phyloP scores from a whole-genome alignment of 495 filamentous ascomycete species.

The Xeromyces bisporus region DNA sequence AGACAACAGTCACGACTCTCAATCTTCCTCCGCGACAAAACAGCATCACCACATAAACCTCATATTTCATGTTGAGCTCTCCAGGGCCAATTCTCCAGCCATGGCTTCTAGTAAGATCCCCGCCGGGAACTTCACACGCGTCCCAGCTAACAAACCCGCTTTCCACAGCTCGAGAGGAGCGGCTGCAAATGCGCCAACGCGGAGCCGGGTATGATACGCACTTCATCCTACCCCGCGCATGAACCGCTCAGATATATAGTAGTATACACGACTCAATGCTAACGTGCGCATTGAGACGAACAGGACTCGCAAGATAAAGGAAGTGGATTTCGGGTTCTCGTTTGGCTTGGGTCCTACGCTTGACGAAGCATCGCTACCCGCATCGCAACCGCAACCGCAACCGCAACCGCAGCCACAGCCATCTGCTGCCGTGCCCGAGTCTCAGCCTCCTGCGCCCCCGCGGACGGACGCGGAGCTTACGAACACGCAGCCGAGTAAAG shows the following conservation, averaged over 20 bases:
- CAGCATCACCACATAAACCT: constrained; percentile 16
- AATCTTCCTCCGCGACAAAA: constrained; percentile 8
- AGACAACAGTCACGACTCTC: too few relatives aligned
- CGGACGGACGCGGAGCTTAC: constrained; percentile 1
- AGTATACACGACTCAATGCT: too few relatives aligned
- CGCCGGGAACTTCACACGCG: not conserved
- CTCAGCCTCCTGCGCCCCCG: constrained; percentile 3
- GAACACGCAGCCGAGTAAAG: constrained; percentile 3
- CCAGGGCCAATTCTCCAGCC: constrained; percentile 13
- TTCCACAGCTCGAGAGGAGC: constrained; percentile 34
- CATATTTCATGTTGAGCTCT: constrained; percentile 24
- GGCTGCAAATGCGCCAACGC: constrained; percentile 40
- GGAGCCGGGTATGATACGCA: constrained; percentile 41
- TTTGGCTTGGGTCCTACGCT: constrained; percentile 20
- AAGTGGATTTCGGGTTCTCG: constrained; percentile 35
- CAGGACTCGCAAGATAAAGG: constrained; percentile 31
- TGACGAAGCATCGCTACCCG: constrained; percentile 6
- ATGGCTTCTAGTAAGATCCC: constrained; percentile 27
- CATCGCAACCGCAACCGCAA: constrained; percentile 6
- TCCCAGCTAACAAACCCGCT: constrained; percentile 8
- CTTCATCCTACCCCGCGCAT: constrained; percentile 15
- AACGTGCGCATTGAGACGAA: too few relatives aligned
- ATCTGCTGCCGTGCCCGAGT: constrained; percentile 3
- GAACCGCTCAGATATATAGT: too few relatives aligned
- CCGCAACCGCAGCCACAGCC: too few relatives aligned